Evolutionary conservation across 768 basidiomycete genomes (phyloP), one percentile per base, ranked within the genome.

Genomic region (Lactarius sanguifluus): DNA sequence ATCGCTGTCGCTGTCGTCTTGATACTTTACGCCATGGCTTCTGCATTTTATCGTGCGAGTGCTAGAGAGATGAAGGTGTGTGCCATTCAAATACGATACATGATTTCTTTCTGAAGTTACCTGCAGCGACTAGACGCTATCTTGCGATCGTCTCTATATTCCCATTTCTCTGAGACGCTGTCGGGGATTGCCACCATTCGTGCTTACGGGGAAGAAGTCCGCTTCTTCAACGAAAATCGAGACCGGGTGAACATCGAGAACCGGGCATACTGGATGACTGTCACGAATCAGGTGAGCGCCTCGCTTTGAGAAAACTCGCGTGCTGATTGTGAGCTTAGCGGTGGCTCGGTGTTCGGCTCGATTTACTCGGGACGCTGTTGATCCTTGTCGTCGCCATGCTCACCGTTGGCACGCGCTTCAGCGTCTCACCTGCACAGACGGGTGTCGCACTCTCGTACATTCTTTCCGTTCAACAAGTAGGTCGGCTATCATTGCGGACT

Each of bases 81-180:
- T 3, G 57, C 43, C 28, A 57, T 23, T 5, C 28, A 13, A n/a
- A 13, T 28, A 9, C 7, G 15, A 34, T 45, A 50, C 15, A 64
- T 7, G 43, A 20, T 52, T 60, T n/a, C 65, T 30, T 40, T 65
- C 55, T 60, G 28, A 45, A 30, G 8, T 32, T 1, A 47, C 59
- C 52, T 41, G 66, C 69, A 88, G 83, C 82, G 87, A 56, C 80
- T 89, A 45, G 86, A 96, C 78, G 87, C 92, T 28, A 82, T 96
- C n/a, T 76, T 97, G 34, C 86, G 94, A 30, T 91, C 91, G 0
- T 88, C 89, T 0, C 77, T 98, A 20, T 97, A 97, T 74, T 88
- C 93, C 0, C 94, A 96, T 73, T 97, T 97, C 77, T 92, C 92
- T 4, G 95, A 97, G 78, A 91, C 90, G 34, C 80, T 97, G 12